Base-by-base conservation (phyloP, 331 rosid species). In the Acacia concinna region DNA sequence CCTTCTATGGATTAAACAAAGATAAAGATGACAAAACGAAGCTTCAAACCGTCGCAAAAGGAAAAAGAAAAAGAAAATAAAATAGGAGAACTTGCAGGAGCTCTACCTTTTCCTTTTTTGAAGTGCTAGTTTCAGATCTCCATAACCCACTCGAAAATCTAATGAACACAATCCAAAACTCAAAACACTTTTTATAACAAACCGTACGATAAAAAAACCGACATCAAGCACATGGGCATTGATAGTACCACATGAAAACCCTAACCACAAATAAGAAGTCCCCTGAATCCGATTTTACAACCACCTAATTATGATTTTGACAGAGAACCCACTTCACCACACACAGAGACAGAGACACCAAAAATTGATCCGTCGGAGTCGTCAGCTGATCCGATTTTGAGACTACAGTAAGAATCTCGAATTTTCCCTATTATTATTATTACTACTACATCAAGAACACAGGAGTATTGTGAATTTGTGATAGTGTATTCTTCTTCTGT, bases 211-310 rank as follows among this genome's bases (percentile, higher is more conserved):
- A 38, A 38, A 38, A 38, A 38, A 38, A 0, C 41, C 1, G 41
- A 8, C 11, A 38, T 8, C 41, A 70, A 52, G 18, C 73, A 67
- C 56, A 57, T 68, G 79, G 75, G 73, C 73, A 23, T 76, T 71
- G 60, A 59, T 68, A 63, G 23, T 47, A 73, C 21, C 77, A 76
- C 85, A 74, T 82, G 85, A 64, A 84, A 89, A 86, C 87, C 85
- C 90, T 71, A 80, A 62, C 14, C 67, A 20, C 54, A 28, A 35
- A 20, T 25, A 43, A 69, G 35, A 68, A 10, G 10, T 23, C n/a
- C 21, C 20, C 18, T 64, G 27, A 47, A 78, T 43, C 59, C 6
- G 75, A 75, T 21, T 13, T 57, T 78, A 79, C 78, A 81, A 62
- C 82, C 72, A 76, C 76, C 79, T 8, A 32, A 68, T 14, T 18